Conservation (phyloP, 2,329 filamentous ascomycete species). For the Magnaporthiopsis incrustans region DNA sequence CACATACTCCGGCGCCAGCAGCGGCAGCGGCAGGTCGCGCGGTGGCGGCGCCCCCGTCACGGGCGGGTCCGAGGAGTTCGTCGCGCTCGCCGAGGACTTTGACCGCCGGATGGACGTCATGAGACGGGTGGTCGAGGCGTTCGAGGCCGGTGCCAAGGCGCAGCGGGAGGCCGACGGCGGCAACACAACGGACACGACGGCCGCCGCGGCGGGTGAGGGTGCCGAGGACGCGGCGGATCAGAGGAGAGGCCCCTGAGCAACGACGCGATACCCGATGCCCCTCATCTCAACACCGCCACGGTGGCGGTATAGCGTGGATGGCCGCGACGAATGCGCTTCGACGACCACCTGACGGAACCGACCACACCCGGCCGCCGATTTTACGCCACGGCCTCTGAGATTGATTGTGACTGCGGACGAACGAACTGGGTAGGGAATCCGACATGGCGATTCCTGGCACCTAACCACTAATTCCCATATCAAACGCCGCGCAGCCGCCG, state of each 20-base stretch:
- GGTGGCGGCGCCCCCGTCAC: conserved; percentile 14
- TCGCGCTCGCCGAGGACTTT: conserved; percentile 46
- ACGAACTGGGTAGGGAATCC: background rate
- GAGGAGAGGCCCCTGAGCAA: background rate
- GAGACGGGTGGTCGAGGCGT: conserved; percentile 44
- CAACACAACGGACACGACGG: background rate
- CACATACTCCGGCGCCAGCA: conserved; percentile 2
- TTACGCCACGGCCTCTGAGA: too few species aligned
- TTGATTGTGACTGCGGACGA: background rate
- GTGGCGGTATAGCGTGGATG: too few species aligned
- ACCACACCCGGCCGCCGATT: background rate
- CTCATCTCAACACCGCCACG: background rate
- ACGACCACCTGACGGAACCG: background rate
- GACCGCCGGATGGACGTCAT: conserved; percentile 48
- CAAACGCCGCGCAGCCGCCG: background rate
- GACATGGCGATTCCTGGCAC: background rate
- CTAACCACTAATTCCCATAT: background rate
- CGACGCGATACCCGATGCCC: too few species aligned
- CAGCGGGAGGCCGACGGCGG: background rate
- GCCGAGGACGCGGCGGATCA: background rate
- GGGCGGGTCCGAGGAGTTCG: conserved; percentile 40
- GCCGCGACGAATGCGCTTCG: background rate
- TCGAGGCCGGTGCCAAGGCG: background rate
- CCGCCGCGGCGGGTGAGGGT: background rate
- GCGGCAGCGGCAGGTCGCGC: conserved; percentile 3